Percentiles rank a stretch among this genome's conserved stretches.
Evolutionary conservation across 495 filamentous ascomycete species (phyloP).

Genomic region (Aspergillus baeticus): DNA sequence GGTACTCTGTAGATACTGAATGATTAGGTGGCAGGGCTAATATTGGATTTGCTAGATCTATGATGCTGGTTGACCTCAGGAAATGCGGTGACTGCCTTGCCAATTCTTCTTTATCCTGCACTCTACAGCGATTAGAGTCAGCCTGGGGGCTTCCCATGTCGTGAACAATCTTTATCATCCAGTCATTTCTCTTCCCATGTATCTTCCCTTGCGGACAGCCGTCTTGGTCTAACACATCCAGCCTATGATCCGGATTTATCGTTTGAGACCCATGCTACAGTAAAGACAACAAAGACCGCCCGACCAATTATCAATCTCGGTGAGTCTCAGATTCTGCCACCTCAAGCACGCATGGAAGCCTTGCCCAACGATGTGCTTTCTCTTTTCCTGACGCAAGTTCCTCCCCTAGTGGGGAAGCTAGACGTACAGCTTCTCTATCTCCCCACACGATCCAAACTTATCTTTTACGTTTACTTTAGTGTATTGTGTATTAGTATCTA

Average conservation of each 20-base stretch:
- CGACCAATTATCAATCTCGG: not conserved
- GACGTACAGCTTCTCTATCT: slow-evolving; percentile 5
- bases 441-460: not conserved
- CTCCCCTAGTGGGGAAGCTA: slow-evolving; percentile 3
- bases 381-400: not conserved
- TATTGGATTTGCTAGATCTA: no score
- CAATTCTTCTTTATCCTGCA: no score
- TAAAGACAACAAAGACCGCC: not conserved
- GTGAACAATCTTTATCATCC: no score
- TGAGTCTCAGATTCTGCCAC: not conserved
- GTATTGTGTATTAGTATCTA: not conserved
- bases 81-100: no score
- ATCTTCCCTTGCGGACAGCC: not conserved
- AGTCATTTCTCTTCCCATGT: no score
- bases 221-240: not conserved
- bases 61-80: no score
- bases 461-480: not conserved
- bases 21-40: no score
- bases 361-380: not conserved
- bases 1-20: no score
- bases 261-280: not conserved
- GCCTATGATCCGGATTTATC: not conserved
- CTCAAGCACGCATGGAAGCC: not conserved
- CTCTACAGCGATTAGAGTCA: no score
- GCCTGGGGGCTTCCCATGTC: no score